Evolutionary conservation across 2,329 filamentous ascomycete genomes (phyloP), one percentile per base, ranked within the genome.

Genomic region (Claviceps paspali): DNA sequence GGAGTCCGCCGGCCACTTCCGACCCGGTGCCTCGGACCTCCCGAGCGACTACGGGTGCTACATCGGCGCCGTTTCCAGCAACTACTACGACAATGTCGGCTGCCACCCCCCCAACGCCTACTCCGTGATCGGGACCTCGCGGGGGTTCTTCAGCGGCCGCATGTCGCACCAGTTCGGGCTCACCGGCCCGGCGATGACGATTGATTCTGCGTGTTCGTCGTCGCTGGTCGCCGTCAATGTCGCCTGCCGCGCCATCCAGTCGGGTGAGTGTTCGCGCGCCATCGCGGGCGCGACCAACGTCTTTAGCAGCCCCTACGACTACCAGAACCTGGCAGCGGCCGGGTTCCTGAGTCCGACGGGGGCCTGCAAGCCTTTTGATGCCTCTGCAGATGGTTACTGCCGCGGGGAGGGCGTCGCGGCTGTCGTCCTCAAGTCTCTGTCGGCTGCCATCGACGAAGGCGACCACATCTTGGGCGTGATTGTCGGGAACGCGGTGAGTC

Each of bases 391-490:
- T 56, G 83, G 83, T 2, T 88, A 91, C 58, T 91, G 82, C 59
- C 76, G 83, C 52, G 82, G 76, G 38, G 83, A 91, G 45, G 76
- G 73, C 15, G 80, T 80, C 41, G 82, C 77, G 2, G 78, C 78
- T 0, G 68, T 91, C 35, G 68, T 88, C 15, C 63, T 91, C 29
- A 91, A 91, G 64, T 70, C 81, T 31, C 71, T 86, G 4, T 76
- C 82, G 38, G 80, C 86, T 55, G 83, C 83, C 0, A 56, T 82
- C 34, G 70, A 73, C 1, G 82, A 88, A 48, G 79, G 82, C 42
- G 83, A 88, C 73, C 77, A 52, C 68, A 77, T 70, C 27, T 67
- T 86, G 21, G 82, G 76, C 18, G 78, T 83, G 44, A 79, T 92
- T 38, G 65, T 81, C 1, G 82, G 76, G 23, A 73, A 77, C 2